A percentile compares a stretch with the other conserved stretches of the same genome.
Evolutionary conservation across 2,329 filamentous ascomycete genomes (phyloP).

Genomic region (Triangularia setosa): DNA sequence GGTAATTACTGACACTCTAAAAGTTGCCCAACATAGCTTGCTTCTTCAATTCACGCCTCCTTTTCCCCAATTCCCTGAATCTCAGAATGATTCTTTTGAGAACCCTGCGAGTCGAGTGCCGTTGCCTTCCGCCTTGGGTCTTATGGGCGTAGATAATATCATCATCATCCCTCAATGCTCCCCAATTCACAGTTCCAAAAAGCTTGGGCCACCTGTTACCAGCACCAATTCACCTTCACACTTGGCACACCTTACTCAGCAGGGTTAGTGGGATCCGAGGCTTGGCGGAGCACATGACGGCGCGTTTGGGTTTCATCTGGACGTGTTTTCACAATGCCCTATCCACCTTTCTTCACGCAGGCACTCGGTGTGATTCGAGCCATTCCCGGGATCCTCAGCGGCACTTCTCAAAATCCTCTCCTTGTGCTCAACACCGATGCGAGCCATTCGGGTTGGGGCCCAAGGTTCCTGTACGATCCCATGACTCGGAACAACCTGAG

Average conservation of each 20-base stretch:
- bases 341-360: not conserved
- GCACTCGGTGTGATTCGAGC: not conserved
- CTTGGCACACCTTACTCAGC: not conserved
- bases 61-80: not conserved
- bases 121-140: no score
- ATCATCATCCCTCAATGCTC: not conserved
- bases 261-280: not conserved
- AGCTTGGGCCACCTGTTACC: not conserved
- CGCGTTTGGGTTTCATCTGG: not conserved
- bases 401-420: not conserved
- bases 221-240: not conserved
- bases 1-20: not conserved
- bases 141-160: not conserved
- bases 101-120: not conserved
- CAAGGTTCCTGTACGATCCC: conserved; percentile 34
- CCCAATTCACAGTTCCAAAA: not conserved
- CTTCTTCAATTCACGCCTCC: not conserved
- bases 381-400: not conserved
- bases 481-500: conserved; percentile 61
- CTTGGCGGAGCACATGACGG: conserved; percentile 6
- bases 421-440: conserved; percentile 2
- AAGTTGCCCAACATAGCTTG: no score
- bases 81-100: not conserved
- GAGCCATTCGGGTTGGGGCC: not conserved
- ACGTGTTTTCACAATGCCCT: not conserved